Conservation (phyloP, 2,329 filamentous ascomycete species). For the Alternaria infectoria region DNA sequence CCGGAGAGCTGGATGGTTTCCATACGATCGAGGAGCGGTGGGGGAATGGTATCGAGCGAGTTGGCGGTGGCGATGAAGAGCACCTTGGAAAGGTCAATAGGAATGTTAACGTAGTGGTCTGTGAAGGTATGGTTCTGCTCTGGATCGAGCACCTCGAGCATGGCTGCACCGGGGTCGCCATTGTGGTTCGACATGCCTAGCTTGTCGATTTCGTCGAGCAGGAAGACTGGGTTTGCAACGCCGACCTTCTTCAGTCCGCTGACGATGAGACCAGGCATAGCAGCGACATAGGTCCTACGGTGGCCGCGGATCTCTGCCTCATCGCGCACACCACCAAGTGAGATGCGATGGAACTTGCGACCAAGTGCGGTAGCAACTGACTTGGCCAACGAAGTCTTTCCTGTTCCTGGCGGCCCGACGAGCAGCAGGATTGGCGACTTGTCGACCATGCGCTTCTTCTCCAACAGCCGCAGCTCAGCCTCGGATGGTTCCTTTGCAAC, state of each 20-base stretch:
- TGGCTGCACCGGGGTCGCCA: constrained; percentile 93
- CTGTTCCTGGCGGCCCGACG: constrained; percentile 90
- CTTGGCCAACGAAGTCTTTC: constrained; percentile 93
- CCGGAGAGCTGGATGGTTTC: constrained; percentile 92
- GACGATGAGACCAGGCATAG: constrained; percentile 97
- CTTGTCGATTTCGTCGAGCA: constrained; percentile 98
- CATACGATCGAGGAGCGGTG: constrained; percentile 95
- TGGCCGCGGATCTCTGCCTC: constrained; percentile 97
- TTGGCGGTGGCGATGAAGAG: constrained; percentile 98
- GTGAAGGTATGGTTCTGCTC: constrained; percentile 96
- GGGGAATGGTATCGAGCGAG: constrained; percentile 89
- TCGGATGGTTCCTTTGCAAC: constrained; percentile 44
- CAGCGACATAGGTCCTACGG: constrained; percentile 92
- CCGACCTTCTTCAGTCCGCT: constrained; percentile 94
- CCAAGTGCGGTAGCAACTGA: constrained; percentile 91
- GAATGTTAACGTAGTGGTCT: constrained; percentile 95
- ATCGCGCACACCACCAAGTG: constrained; percentile 91
- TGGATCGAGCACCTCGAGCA: constrained; percentile 96
- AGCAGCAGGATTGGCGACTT: constrained; percentile 95
- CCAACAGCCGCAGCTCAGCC: constrained; percentile 73
- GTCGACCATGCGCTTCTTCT: constrained; percentile 84
- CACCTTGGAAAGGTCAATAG: constrained; percentile 94
- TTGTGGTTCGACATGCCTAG: constrained; percentile 89
- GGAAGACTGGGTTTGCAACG: constrained; percentile 91
- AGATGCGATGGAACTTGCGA: constrained; percentile 96